Evolutionary conservation across 495 filamentous ascomycete genomes (phyloP).

Genomic region (Alectoria sarmentosa): DNA sequence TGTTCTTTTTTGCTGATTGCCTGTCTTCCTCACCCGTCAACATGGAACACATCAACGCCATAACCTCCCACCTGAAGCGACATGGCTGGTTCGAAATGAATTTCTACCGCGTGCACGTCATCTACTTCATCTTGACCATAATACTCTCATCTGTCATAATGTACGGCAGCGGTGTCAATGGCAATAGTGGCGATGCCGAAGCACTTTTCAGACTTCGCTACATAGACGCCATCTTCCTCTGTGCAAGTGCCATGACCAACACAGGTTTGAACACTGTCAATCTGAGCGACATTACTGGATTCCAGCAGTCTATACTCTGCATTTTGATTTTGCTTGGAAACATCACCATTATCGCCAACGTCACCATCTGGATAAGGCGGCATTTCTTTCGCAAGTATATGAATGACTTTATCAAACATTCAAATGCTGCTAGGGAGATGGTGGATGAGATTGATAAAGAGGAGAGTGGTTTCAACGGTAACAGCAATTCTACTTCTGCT

Average conservation of each 20-base stretch:
- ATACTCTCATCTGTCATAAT: conserved; percentile 12
- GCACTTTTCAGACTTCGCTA: neutral
- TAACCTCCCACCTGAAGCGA: no score
- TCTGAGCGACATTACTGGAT: neutral
- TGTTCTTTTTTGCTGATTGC: no score
- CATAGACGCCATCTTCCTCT: conserved; percentile 8
- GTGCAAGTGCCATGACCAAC: conserved; percentile 8
- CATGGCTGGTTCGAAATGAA: neutral
- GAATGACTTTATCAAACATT: neutral
- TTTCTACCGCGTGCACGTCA: conserved; percentile 12
- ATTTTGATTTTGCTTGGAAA: neutral
- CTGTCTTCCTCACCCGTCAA: no score
- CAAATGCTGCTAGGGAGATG: neutral
- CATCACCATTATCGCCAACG: neutral
- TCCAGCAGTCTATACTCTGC: conserved; percentile 2
- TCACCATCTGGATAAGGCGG: neutral
- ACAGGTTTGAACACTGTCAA: conserved; percentile 4
- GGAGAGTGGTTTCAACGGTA: neutral
- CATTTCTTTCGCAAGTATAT: conserved; percentile 1
- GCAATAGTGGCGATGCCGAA: conserved; percentile 6
- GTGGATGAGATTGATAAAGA: neutral
- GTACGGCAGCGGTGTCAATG: conserved; percentile 14
- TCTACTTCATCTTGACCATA: conserved; percentile 1
- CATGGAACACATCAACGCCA: no score
- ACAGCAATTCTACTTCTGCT: neutral